Percentiles rank a stretch among this genome's conserved stretches.
Evolutionary conservation across 768 basidiomycete species (phyloP).

Genomic region (Phylloporus rhodoxanthus): DNA sequence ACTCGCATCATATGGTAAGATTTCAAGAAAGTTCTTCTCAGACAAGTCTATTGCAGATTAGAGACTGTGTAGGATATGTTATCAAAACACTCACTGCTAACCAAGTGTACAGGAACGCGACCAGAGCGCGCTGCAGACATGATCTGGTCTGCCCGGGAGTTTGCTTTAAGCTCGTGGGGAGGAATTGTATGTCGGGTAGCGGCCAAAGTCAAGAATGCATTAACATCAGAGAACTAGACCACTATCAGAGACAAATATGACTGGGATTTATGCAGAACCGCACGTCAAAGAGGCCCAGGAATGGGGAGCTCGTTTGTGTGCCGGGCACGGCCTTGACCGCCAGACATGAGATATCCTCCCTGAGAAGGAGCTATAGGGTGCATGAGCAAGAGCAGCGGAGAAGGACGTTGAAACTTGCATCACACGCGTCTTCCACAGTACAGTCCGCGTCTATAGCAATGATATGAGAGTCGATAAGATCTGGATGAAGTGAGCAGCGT

Average conservation of each 20-base stretch:
- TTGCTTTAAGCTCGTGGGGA: constrained; percentile 53
- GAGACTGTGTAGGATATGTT: neutral
- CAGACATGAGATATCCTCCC: constrained; percentile 59
- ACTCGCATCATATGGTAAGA: constrained; percentile 56
- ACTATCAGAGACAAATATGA: constrained; percentile 5
- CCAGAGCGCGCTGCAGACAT: constrained; percentile 70
- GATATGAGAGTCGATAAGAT: constrained; percentile 65
- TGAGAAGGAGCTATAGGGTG: constrained; percentile 48
- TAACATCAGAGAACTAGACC: constrained; percentile 72
- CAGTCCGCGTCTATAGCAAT: constrained; percentile 63
- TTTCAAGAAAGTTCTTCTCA: constrained; percentile 75
- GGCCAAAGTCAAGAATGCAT: constrained; percentile 80
- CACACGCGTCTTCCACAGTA: constrained; percentile 78
- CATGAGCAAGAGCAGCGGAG: neutral
- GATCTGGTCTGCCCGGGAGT: constrained; percentile 60
- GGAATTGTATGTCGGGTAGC: constrained; percentile 68
- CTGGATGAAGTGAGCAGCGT: constrained; percentile 31
- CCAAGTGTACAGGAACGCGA: constrained; percentile 65
- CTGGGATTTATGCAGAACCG: constrained; percentile 17
- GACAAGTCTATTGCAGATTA: constrained; percentile 55
- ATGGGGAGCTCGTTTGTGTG: constrained; percentile 24
- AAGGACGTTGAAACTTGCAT: constrained; percentile 39
- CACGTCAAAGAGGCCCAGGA: constrained; percentile 72
- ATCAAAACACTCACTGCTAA: constrained; percentile 56
- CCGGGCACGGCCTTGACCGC: constrained; percentile 43